phyloP scores from a whole-genome alignment of 1,139 yeast genomes.

The Sugiyamaella castrensis region DNA sequence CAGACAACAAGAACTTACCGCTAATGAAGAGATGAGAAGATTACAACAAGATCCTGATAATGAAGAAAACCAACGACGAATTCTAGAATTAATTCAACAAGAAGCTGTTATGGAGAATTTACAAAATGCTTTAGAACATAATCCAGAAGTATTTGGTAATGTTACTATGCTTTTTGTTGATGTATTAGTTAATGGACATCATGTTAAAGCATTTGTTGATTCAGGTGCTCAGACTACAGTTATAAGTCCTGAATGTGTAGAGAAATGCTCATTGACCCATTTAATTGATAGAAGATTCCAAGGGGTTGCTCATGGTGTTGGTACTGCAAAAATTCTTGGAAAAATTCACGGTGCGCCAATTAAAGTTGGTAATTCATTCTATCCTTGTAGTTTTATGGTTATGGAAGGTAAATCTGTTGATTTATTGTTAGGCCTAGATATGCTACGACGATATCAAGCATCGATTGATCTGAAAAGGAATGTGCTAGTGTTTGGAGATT shows the following conservation, averaged over 20 bases:
- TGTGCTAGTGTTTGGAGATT: slow-evolving; percentile 67
- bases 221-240: slow-evolving; percentile 94
- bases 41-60: slow-evolving; percentile 66
- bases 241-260: slow-evolving; percentile 73
- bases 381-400: slow-evolving; percentile 81
- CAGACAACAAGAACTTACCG: slow-evolving; percentile 26
- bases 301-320: slow-evolving; percentile 91
- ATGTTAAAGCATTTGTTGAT: slow-evolving; percentile 90
- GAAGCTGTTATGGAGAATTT: slow-evolving; percentile 76
- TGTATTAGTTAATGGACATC: slow-evolving; percentile 71
- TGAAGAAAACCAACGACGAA: slow-evolving; percentile 65
- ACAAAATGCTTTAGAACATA: slow-evolving; percentile 74
- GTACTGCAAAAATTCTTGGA: slow-evolving; percentile 74
- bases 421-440: slow-evolving; percentile 59
- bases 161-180: slow-evolving; percentile 83
- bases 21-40: slow-evolving; percentile 46
- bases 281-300: slow-evolving; percentile 77
- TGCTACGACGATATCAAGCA: slow-evolving; percentile 88
- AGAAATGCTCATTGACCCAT: slow-evolving; percentile 63
- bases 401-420: slow-evolving; percentile 57
- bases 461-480: slow-evolving; percentile 68
- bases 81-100: slow-evolving; percentile 66
- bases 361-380: slow-evolving; percentile 61
- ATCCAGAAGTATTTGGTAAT: slow-evolving; percentile 83
- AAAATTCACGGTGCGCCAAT: slow-evolving; percentile 87